Conservation (phyloP, 768 basidiomycete species). For the Xerocomus spinulosus region DNA sequence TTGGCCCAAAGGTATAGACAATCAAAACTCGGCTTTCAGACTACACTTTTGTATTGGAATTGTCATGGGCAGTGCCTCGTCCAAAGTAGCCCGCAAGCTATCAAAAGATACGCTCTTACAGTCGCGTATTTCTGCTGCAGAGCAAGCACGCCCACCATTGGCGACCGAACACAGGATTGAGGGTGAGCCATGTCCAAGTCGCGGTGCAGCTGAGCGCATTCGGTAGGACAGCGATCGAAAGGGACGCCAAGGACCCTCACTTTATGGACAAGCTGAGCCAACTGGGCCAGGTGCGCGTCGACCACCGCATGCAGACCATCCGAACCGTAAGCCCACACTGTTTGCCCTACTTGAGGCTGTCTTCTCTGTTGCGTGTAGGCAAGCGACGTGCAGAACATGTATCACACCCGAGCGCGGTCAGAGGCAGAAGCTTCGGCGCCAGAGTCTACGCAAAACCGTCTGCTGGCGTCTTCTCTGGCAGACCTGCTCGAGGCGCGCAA, state of each 20-base stretch:
- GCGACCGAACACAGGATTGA: conserved; percentile 52
- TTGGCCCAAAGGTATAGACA: conserved; percentile 34
- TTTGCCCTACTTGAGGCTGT: too few relatives aligned
- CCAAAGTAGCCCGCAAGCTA: conserved; percentile 55
- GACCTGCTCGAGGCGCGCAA: conserved; percentile 66
- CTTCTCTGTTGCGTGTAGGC: too few relatives aligned
- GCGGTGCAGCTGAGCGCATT: too few relatives aligned
- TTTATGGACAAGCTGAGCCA: conserved; percentile 59
- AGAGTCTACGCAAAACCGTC: conserved; percentile 43
- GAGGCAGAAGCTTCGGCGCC: conserved; percentile 49
- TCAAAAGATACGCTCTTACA: conserved; percentile 45
- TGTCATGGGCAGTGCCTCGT: conserved; percentile 57
- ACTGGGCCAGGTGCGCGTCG: conserved; percentile 67
- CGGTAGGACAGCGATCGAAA: conserved; percentile 61
- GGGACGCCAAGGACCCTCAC: conserved; percentile 68
- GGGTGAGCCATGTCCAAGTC: conserved; percentile 30
- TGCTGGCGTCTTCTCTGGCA: conserved; percentile 49
- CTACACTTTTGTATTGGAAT: background rate
- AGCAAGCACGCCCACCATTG: conserved; percentile 16
- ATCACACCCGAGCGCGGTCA: conserved; percentile 49
- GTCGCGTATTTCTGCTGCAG: conserved; percentile 29
- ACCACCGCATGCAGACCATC: conserved; percentile 54
- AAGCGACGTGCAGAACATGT: conserved; percentile 40
- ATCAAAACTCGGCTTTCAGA: conserved; percentile 18
- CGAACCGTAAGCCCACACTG: conserved; percentile 44